Conservation (phyloP, 2,329 filamentous ascomycete genomes). For the Fusarium stilboides region DNA sequence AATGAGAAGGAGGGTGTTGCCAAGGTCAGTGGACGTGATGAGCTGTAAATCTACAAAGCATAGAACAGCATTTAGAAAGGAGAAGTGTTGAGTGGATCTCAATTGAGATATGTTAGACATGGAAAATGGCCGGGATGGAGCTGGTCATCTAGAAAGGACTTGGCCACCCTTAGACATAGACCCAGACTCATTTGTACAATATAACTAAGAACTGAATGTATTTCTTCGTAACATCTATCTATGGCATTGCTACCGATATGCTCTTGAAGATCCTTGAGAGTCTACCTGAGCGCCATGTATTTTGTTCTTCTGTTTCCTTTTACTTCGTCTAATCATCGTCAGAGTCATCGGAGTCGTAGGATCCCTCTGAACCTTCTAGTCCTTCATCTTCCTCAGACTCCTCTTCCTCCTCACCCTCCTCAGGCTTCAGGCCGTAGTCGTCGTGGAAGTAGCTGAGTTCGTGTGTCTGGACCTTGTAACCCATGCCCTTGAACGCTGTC, state of each 20-base stretch:
- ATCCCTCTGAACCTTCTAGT: constrained; percentile 51
- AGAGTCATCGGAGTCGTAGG: constrained; percentile 51
- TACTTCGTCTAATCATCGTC: constrained; percentile 47
- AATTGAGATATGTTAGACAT: constrained; percentile 8
- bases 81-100: not conserved
- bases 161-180: constrained; percentile 33
- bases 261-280: constrained; percentile 28
- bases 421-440: constrained; percentile 85
- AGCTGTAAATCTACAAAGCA: constrained; percentile 65
- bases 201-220: constrained; percentile 27
- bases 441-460: constrained; percentile 87
- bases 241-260: constrained; percentile 43
- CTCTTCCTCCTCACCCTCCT: constrained; percentile 70
- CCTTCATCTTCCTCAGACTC: constrained; percentile 65
- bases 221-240: constrained; percentile 32
- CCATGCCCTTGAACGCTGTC: constrained; percentile 79
- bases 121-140: constrained; percentile 22
- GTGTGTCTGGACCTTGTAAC: constrained; percentile 84
- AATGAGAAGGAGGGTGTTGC: constrained; percentile 62
- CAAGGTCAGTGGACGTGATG: constrained; percentile 82
- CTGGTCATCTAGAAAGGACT: constrained; percentile 26
- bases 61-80: constrained; percentile 19
- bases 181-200: constrained; percentile 42
- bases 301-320: not conserved
- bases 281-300: constrained; percentile 28